Base-by-base conservation (phyloP, 2,329 filamentous ascomycete species). In the Karstenula rhodostoma region DNA sequence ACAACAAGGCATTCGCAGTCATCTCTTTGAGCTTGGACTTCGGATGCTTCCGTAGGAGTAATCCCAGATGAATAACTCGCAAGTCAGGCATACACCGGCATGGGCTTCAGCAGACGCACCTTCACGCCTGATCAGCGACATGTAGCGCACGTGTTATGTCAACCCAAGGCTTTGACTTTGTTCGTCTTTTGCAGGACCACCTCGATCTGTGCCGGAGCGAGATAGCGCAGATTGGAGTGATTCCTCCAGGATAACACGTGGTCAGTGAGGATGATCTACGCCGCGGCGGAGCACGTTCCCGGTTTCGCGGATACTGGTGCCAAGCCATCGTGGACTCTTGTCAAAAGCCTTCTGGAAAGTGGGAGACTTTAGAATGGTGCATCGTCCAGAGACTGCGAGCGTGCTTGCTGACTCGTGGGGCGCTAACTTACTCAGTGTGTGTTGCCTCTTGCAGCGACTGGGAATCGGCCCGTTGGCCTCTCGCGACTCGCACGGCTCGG, bases 191-290 rank as follows among this genome's bases (percentile, higher is more conserved):
- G 19, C 42, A 44, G 19, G 19, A 19, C 42, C 19, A 37, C 10
- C 32, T 23, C 12, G 10, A 13, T 23, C 17, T 43, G 17, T 12
- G 25, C 15, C 19, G 50, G 33, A 23, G 32, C 32, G 37, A 25
- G 8, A 19, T 22, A 19, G 10, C 33, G 49, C 33, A 13, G 27
- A n/a, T 40, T 27, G 33, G 22, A 23, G 23, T 17, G 13, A n/a
- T 35, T 25, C 19, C 13, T 40, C 8, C 29, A 32, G 59, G 23
- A 58, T 63, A 65, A 58, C 48, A 56, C 35, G 53, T 63, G 63
- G 63, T 63, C 63, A 62, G 62, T 65, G 59, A 56, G 60, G 8
- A 22, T 49, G 59, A 61, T 56, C 50, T 51, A 52, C 51, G 44
- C 62, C 2, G 60, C 56, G 55, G 54, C 58, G 47, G 55, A 46